These are phyloP conservation scores for Pseudonectria buxi DNA, from an alignment of 2,329 filamentous ascomycete genomes.

Conservation along the genomic window DNA sequence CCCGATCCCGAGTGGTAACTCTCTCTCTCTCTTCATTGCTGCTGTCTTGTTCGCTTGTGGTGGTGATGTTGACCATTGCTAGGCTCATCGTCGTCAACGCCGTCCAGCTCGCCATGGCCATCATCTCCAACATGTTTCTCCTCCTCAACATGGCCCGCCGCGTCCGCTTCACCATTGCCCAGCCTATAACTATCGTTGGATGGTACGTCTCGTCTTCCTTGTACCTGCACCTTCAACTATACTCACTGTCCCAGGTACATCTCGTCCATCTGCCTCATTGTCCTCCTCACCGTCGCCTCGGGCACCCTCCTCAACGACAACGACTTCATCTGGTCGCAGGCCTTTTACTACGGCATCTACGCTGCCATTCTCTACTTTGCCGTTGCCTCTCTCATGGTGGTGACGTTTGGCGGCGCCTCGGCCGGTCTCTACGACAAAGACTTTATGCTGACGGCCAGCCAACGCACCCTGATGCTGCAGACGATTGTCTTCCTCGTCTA, in stretches of 20 bases:
- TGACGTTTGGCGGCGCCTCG: slow-evolving; percentile 74
- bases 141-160: slow-evolving; percentile 80
- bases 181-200: slow-evolving; percentile 74
- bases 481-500: slow-evolving; percentile 82
- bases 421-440: slow-evolving; percentile 65
- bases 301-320: slow-evolving; percentile 42
- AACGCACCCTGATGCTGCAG: slow-evolving; percentile 84
- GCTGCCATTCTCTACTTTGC: slow-evolving; percentile 74
- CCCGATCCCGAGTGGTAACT: slow-evolving; percentile 63
- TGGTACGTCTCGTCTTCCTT: slow-evolving; percentile 49
- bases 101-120: slow-evolving; percentile 65
- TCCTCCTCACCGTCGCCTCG: slow-evolving; percentile 58
- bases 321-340: slow-evolving; percentile 65
- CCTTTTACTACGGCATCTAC: slow-evolving; percentile 80
- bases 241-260: slow-evolving; percentile 38
- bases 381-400: slow-evolving; percentile 66
- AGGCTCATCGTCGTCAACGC: slow-evolving; percentile 72
- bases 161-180: slow-evolving; percentile 72
- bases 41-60: background rate
- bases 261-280: slow-evolving; percentile 57
- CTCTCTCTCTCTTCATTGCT: background rate
- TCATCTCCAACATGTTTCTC: slow-evolving; percentile 73
- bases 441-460: slow-evolving; percentile 70
- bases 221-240: background rate
- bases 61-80: background rate